phyloP scores from a whole-genome alignment of 139 green algal genomes.

The Chlorella vulgaris region DNA sequence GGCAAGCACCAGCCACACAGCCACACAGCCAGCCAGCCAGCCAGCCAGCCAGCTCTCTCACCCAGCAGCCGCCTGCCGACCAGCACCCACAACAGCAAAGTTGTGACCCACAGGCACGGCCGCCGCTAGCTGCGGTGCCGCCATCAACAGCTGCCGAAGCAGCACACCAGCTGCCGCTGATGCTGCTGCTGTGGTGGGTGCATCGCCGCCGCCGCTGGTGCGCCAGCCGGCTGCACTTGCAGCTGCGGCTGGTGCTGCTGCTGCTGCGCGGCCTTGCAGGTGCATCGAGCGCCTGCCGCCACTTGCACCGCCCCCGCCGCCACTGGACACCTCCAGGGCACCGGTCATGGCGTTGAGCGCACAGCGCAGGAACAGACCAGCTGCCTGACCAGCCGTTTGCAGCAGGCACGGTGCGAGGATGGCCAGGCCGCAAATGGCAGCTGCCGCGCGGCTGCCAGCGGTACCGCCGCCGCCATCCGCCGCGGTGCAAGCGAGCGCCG shows the following conservation, averaged over 20 bases:
- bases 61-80: neutral
- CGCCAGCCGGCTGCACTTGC: neutral
- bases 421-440: neutral
- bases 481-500: neutral
- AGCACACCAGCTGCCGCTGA: neutral
- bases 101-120: no score
- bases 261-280: neutral
- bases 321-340: neutral
- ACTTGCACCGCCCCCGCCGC: neutral
- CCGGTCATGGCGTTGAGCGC: neutral
- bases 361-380: neutral
- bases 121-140: no score
- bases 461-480: neutral
- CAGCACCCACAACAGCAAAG: neutral
- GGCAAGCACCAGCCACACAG: no score
- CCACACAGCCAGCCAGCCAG: no score
- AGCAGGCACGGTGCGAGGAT: slow-evolving; percentile 21
- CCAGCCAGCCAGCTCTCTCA: neutral
- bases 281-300: neutral
- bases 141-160: neutral
- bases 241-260: no score
- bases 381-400: no score
- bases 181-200: neutral
- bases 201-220: neutral
- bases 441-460: neutral